These are phyloP conservation scores for Boletus patriciae DNA, from an alignment of 768 basidiomycete species.

Conservation along the genomic window DNA sequence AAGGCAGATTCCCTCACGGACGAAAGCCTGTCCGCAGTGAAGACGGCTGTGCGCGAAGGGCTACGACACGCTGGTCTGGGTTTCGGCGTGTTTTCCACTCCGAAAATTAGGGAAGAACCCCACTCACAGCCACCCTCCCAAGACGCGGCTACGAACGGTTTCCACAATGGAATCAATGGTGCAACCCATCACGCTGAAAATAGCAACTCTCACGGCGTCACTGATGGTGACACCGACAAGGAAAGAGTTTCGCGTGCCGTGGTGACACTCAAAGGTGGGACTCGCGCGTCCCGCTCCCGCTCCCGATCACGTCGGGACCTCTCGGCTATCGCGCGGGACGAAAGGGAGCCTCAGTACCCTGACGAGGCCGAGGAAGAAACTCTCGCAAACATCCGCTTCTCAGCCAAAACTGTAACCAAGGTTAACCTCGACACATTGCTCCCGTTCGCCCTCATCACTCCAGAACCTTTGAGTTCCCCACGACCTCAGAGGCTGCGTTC, in stretches of 20 bases:
- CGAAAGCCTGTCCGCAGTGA: conserved; percentile 66
- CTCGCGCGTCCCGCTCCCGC: conserved; percentile 57
- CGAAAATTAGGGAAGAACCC: conserved; percentile 26
- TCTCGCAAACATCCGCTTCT: conserved; percentile 75
- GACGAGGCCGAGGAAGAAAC: conserved; percentile 65
- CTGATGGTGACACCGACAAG: conserved; percentile 46
- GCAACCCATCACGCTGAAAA: conserved; percentile 32
- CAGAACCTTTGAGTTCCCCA: conserved; percentile 53
- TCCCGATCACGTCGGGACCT: conserved; percentile 76
- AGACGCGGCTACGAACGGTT: conserved; percentile 15
- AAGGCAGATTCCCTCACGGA: conserved; percentile 83
- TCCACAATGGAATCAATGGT: conserved; percentile 32
- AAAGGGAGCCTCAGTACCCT: conserved; percentile 54
- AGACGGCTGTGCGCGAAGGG: conserved; percentile 69
- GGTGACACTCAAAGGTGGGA: conserved; percentile 54
- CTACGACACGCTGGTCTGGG: conserved; percentile 65
- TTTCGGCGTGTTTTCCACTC: conserved; percentile 72
- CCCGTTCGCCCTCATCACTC: conserved; percentile 80
- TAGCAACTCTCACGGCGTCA: conserved; percentile 21
- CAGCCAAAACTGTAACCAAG: conserved; percentile 65
- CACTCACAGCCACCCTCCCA: conserved; percentile 14
- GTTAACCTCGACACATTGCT: conserved; percentile 56
- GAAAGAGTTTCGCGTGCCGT: conserved; percentile 69
- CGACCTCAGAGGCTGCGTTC: conserved; percentile 21
- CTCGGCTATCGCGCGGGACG: conserved; percentile 56